Evolutionary conservation across 1,284 basidiomycete genomes (phyloP), one percentile per base, ranked within the genome.

Genomic region (Ustilago cynodontis): DNA sequence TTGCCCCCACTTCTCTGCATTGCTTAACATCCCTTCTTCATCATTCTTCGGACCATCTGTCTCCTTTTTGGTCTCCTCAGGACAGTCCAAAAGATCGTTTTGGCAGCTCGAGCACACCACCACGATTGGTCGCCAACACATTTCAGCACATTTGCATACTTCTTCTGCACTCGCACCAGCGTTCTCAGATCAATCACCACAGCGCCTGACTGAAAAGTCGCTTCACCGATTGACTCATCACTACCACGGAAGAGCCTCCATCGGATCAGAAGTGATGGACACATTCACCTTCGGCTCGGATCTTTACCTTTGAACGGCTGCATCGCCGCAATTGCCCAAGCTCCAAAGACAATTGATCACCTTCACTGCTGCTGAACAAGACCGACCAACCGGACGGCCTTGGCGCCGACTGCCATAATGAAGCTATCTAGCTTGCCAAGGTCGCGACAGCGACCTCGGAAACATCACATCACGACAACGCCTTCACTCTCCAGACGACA

Each of bases 391-490:
- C 59, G 52, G 41, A 67, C 45, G 65, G 70, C 65, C 65, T 56
- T 45, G 60, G 60, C 41, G 64, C 60, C 60, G 65, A 28, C 28
- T 49, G 26, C 50, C 37, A 57, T 28, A 58, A 71, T 71, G 68
- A 65, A 65, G 62, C 63, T 57, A 33, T 50, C 57, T 20, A n/a
- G 53, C 24, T 55, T 66, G n/a, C 60, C 59, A 28, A 56, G 70
- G 37, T 66, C 60, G 51, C 64, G 65, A 45, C 70, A 64, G 57
- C 70, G 57, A 11, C 64, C 60, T 33, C 70, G 60, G 6, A 54
- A 66, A 8, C 35, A 50, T 54, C 33, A 22, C 28, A 18, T 3
- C 10, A 2, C 29, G 6, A 20, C 51, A 29, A 0, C 39, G 24
- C 7, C 52, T 18, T 22, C 37, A n/a, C 20, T 28, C 13, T 14